Evolutionary conservation across 2,329 filamentous ascomycete genomes (phyloP), one percentile per base, ranked within the genome.

Genomic region (Aspergillus persii): DNA sequence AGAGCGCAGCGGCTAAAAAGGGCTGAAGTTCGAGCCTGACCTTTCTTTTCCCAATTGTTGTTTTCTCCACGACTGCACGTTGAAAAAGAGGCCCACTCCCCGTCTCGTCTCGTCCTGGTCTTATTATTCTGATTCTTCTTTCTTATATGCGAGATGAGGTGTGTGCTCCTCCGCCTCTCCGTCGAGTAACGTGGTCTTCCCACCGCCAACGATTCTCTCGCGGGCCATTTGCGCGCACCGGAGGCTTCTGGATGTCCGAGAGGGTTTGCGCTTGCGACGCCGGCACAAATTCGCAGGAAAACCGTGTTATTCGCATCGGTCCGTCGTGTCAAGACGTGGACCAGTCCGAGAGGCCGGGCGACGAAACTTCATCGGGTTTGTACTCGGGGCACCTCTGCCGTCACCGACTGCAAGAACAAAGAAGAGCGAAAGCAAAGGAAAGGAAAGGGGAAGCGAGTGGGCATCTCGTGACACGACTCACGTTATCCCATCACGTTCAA

Each of bases 31-130:
- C 36, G 49, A 58, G 53, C 55, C 56, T 33, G 57, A 59, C 47
- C 54, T 47, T 47, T 26, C 26, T 9, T 47, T 47, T 47, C 46
- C 27, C 12, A 8, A 15, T 41, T 47, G 11, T 47, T 44, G 23
- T 48, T 57, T 59, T 56, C 58, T 61, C 58, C 63, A 63, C 57
- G 57, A 51, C 61, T 53, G 60, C 65, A 64, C 60, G 41, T 58
- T 66, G 59, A 66, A 65, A 64, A 23, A 65, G 60, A 61, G 56
- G 56, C 52, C 54, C 54, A 52, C 53, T 62, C 62, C 65, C 18
- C 63, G 56, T 58, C 44, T 47, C 50, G 9, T 29, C 53, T 50
- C 47, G 27, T 46, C 23, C 33, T 30, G 47, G 26, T 8, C n/a
- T 41, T 15, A 41, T 41, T 41, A 15, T 41, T 12, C 15, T 15